phyloP scores from a whole-genome alignment of 441 rosid genomes.

The Gossypium gossypioides region DNA sequence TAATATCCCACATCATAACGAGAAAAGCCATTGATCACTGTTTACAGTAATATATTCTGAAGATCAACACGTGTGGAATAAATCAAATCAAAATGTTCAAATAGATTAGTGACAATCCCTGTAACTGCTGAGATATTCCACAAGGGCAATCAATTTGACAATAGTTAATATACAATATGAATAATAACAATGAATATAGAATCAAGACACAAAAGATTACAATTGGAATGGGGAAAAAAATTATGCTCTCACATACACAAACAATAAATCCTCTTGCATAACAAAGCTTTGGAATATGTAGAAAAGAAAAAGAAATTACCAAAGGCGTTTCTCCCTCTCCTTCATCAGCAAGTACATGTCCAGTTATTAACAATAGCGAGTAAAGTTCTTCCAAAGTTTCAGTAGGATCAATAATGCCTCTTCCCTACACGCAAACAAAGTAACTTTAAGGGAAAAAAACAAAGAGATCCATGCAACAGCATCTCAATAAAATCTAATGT shows the following conservation, averaged over 20 bases:
- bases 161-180: background rate
- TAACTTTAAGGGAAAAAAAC: constrained; percentile 12
- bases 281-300: constrained; percentile 3
- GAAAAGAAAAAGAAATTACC: constrained; percentile 37
- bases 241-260: background rate
- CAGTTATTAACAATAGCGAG: constrained; percentile 70
- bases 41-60: background rate
- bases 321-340: constrained; percentile 97
- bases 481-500: background rate
- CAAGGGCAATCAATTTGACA: background rate
- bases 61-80: background rate
- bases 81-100: background rate
- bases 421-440: constrained; percentile 58
- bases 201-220: background rate
- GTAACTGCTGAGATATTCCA: background rate
- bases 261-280: background rate
- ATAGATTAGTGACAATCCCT: background rate
- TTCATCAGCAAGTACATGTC: constrained; percentile 97
- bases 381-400: constrained; percentile 86
- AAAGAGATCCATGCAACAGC: constrained; percentile 5
- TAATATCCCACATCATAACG: background rate
- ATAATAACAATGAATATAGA: background rate
- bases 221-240: background rate
- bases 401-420: constrained; percentile 67
- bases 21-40: background rate